Percentiles rank a stretch among this genome's conserved stretches.
Evolutionary conservation across 352 stramenopile species (phyloP).

Genomic region (Aphanomyces stellatus): DNA sequence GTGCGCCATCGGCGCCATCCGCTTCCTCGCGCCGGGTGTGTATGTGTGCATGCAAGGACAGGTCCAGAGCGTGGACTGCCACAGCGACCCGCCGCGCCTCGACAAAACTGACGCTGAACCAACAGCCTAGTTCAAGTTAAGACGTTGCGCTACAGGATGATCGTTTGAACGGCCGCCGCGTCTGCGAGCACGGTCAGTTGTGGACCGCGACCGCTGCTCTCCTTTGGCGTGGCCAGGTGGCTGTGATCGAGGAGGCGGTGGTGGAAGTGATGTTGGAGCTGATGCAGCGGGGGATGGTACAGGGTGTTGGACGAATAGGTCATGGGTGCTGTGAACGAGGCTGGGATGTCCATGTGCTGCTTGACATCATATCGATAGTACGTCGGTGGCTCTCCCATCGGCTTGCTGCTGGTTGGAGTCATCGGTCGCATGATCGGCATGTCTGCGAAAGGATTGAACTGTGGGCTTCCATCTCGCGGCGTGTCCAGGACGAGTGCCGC

Average conservation of each 20-base stretch:
- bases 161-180: neutral
- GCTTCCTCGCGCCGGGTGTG: neutral
- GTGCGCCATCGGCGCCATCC: neutral
- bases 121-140: too few species aligned
- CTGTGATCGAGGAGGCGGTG: neutral
- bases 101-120: neutral
- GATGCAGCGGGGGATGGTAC: neutral
- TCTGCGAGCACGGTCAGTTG: constrained; percentile 3
- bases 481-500: neutral
- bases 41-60: neutral
- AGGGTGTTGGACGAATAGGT: too few species aligned
- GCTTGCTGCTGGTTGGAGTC: too few species aligned
- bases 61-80: too few species aligned
- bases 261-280: neutral
- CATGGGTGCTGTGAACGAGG: too few species aligned
- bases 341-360: too few species aligned
- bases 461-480: too few species aligned
- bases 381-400: too few species aligned
- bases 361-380: too few species aligned
- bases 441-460: too few species aligned
- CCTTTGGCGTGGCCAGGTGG: neutral
- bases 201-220: neutral
- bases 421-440: neutral
- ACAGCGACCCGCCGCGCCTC: too few species aligned
- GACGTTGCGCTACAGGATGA: constrained; percentile 4